Conservation (phyloP, 2,329 filamentous ascomycete species). For the Epichloe amarillans region DNA sequence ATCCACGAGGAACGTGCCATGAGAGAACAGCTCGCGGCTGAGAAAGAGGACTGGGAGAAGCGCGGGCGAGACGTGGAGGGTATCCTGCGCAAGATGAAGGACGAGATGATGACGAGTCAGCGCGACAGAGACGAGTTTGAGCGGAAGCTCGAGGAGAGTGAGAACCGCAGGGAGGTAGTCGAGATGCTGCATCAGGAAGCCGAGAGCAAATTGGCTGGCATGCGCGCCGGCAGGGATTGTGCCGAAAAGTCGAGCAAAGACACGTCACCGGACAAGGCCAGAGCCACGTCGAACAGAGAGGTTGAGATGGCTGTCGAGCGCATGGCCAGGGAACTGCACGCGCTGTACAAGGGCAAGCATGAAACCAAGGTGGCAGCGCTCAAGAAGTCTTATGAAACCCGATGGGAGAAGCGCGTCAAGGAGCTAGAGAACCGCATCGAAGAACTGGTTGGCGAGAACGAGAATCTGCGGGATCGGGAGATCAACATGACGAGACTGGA, state of each 20-base stretch:
- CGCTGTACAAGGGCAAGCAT: conserved; percentile 92
- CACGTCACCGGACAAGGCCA: conserved; percentile 25
- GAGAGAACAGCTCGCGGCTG: conserved; percentile 58
- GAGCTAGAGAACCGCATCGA: conserved; percentile 63
- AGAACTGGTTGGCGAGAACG: conserved; percentile 59
- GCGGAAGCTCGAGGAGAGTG: conserved; percentile 61
- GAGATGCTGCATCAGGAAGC: conserved; percentile 66
- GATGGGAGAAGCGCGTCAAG: conserved; percentile 78
- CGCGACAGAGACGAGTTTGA: conserved; percentile 70
- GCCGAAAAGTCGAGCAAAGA: conserved; percentile 12
- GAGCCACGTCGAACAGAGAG: conserved; percentile 35
- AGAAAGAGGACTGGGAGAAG: conserved; percentile 73
- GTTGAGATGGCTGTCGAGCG: conserved; percentile 80
- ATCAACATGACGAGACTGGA: conserved; percentile 49
- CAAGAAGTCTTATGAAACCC: conserved; percentile 70
- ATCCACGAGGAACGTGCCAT: conserved; percentile 62
- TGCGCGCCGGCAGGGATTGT: conserved; percentile 47
- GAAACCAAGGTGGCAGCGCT: conserved; percentile 89
- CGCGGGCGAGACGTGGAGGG: conserved; percentile 76
- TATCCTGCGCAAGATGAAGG: conserved; percentile 65
- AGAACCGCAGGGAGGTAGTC: conserved; percentile 58
- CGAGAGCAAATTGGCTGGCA: conserved; percentile 61
- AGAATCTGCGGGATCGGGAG: conserved; percentile 54
- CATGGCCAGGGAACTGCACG: conserved; percentile 85
- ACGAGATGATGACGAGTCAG: conserved; percentile 67